Percentiles rank a stretch among this genome's conserved stretches.
These are phyloP conservation scores for Tilletia caries DNA, from an alignment of 1,284 basidiomycete genomes.

Conservation along the genomic window DNA sequence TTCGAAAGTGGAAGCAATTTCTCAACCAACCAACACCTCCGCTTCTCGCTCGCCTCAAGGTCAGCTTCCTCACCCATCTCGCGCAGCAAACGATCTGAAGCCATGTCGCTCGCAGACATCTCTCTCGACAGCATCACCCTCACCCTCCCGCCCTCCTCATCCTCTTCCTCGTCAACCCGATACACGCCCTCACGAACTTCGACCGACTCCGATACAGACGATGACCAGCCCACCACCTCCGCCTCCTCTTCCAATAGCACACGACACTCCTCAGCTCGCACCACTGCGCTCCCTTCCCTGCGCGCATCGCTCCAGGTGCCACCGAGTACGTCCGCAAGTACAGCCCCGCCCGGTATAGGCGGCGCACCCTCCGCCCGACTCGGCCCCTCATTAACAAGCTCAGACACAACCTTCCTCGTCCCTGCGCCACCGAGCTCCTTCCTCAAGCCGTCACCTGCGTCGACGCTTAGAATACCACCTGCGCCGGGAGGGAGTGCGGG, in stretches of 20 bases:
- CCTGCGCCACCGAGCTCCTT: constrained; percentile 3
- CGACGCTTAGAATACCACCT: constrained; percentile 7
- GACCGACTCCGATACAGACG: background rate
- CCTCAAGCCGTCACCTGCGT: background rate
- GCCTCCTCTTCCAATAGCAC: too few relatives aligned
- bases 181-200: background rate
- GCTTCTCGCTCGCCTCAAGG: too few relatives aligned
- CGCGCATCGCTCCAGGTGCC: constrained; percentile 6
- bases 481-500: background rate
- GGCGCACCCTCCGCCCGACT: constrained; percentile 10
- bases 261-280: background rate
- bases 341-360: constrained; percentile 3
- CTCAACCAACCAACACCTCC: background rate
- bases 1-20: background rate
- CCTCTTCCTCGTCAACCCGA: background rate
- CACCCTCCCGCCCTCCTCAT: background rate
- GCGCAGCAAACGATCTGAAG: too few relatives aligned
- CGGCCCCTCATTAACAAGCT: background rate
- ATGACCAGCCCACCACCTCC: background rate
- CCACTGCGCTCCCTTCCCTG: background rate
- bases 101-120: constrained; percentile 9
- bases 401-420: background rate
- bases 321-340: background rate
- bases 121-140: constrained; percentile 4
- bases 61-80: too few relatives aligned